Evolutionary conservation across 1,284 basidiomycete genomes (phyloP).

Genomic region (Fistulinella cinereoalba): DNA sequence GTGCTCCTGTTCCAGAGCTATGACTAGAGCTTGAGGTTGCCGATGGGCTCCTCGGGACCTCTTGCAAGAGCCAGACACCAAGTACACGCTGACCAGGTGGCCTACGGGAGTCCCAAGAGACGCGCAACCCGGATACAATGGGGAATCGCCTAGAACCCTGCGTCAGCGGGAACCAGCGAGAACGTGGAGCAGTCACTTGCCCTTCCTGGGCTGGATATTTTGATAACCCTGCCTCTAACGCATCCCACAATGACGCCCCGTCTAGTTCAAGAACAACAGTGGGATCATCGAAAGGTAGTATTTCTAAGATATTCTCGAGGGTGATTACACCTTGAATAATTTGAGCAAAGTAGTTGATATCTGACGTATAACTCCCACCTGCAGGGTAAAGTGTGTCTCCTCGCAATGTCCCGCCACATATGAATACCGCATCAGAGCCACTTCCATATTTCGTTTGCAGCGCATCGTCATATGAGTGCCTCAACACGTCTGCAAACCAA

Average conservation of each 20-base stretch:
- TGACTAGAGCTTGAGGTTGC: slow-evolving; percentile 36
- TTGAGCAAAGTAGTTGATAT: not conserved
- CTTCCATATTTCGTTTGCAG: slow-evolving; percentile 57
- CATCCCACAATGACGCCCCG: slow-evolving; percentile 79
- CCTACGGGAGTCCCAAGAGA: slow-evolving; percentile 82
- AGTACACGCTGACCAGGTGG: slow-evolving; percentile 70
- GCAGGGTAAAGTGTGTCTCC: slow-evolving; percentile 86
- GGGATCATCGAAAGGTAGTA: slow-evolving; percentile 88
- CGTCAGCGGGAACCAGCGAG: slow-evolving; percentile 2
- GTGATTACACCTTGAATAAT: slow-evolving; percentile 60
- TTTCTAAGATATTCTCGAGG: slow-evolving; percentile 82
- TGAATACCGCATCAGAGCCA: slow-evolving; percentile 75
- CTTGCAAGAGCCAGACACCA: slow-evolving; percentile 65
- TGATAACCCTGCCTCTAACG: slow-evolving; percentile 71
- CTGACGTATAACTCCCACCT: slow-evolving; percentile 41
- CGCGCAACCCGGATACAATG: slow-evolving; percentile 80
- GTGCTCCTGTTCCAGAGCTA: slow-evolving; percentile 40
- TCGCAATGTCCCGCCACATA: slow-evolving; percentile 84
- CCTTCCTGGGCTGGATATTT: slow-evolving; percentile 93
- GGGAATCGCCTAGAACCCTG: slow-evolving; percentile 74
- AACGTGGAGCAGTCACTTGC: slow-evolving; percentile 37
- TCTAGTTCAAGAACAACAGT: slow-evolving; percentile 81
- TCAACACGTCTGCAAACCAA: slow-evolving; percentile 85
- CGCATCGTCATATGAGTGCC: slow-evolving; percentile 85
- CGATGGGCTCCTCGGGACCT: slow-evolving; percentile 44